A percentile compares a stretch with the other conserved stretches of the same genome.
Evolutionary conservation across 1,284 basidiomycete species (phyloP).

Genomic region (Neonothopanus nambi): DNA sequence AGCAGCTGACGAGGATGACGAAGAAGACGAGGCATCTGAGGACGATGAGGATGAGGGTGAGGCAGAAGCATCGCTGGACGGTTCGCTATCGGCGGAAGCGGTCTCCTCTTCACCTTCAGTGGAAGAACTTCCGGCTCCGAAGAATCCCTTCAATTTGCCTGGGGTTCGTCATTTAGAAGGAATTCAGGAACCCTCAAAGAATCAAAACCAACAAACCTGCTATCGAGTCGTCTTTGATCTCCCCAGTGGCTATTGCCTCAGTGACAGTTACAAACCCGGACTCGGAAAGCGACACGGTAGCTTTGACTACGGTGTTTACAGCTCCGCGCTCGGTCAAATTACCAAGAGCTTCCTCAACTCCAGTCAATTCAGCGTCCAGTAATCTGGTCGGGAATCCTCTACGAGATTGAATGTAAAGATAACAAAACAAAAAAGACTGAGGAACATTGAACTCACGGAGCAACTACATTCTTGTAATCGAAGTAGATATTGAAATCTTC

Average conservation of each 20-base stretch:
- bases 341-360: constrained; percentile 66
- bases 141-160: constrained; percentile 86
- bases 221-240: constrained; percentile 77
- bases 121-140: constrained; percentile 60
- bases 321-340: constrained; percentile 78
- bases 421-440: background rate
- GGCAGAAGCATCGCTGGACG: constrained; percentile 26
- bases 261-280: constrained; percentile 82
- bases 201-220: constrained; percentile 47
- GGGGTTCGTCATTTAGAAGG: constrained; percentile 12
- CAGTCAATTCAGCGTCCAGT: constrained; percentile 66
- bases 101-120: constrained; percentile 34
- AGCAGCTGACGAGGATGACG: constrained; percentile 28
- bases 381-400: constrained; percentile 71
- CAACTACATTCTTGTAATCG: constrained; percentile 63
- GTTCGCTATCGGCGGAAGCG: constrained; percentile 39
- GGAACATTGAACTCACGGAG: constrained; percentile 47
- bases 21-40: constrained; percentile 25
- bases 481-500: constrained; percentile 15
- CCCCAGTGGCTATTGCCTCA: constrained; percentile 73
- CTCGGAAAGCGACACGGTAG: constrained; percentile 79
- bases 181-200: constrained; percentile 6
- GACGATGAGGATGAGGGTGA: constrained; percentile 28
- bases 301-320: constrained; percentile 74
- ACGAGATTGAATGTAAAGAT: constrained; percentile 4